phyloP scores from a whole-genome alignment of 176 grass and related monocot species.

The Urochloa ruziziensis region DNA sequence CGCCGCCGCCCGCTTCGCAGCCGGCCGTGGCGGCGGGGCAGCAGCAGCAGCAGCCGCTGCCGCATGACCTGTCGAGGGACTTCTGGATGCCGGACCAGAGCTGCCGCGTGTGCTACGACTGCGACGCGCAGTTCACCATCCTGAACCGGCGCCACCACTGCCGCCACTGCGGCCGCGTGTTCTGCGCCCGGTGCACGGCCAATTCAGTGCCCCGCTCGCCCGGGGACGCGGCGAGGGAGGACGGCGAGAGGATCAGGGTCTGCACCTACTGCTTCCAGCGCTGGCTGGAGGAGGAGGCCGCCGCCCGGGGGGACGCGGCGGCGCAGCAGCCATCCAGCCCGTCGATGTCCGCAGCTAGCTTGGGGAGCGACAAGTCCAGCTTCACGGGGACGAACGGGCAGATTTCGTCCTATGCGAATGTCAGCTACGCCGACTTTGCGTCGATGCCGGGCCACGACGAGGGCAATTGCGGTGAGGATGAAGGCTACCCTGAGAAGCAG shows the following conservation, averaged over 20 bases:
- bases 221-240: constrained; percentile 48
- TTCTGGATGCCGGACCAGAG: constrained; percentile 99
- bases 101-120: constrained; percentile 94
- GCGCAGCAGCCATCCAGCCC: constrained; percentile 28
- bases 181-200: constrained; percentile 86
- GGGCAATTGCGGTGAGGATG: constrained; percentile 12
- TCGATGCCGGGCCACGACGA: constrained; percentile 25
- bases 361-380: constrained; percentile 62
- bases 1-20: constrained; percentile 19
- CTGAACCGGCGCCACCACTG: constrained; percentile 95
- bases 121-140: constrained; percentile 88
- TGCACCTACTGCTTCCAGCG: constrained; percentile 88
- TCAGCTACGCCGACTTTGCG: constrained; percentile 36
- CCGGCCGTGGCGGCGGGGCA: not conserved
- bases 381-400: constrained; percentile 49
- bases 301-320: constrained; percentile 9
- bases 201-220: constrained; percentile 58
- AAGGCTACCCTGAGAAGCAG: constrained; percentile 50
- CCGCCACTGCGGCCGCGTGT: constrained; percentile 88
- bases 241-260: constrained; percentile 74
- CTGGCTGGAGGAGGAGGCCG: constrained; percentile 51
- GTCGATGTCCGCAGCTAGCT: constrained; percentile 58
- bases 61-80: constrained; percentile 60
- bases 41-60: constrained; percentile 11
- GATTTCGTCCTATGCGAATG: constrained; percentile 40